A percentile compares a stretch with the other conserved stretches of the same genome.
Conservation (phyloP, 2,329 filamentous ascomycete species). For the Nigrospora oryzae region DNA sequence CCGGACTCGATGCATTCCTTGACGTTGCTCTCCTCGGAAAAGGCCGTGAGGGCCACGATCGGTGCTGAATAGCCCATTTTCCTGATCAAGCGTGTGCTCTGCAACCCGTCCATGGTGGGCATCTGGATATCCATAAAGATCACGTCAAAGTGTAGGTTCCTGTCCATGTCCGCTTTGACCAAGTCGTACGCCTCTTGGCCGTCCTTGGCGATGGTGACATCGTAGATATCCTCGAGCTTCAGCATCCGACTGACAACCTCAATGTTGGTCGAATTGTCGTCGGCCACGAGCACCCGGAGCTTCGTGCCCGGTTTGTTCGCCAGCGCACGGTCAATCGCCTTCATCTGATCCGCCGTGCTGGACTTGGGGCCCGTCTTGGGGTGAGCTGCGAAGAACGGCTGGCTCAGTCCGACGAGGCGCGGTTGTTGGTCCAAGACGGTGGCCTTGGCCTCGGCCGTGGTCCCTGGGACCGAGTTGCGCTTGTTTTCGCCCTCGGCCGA, state of each 20-base stretch:
- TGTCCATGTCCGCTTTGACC: slow-evolving; percentile 75
- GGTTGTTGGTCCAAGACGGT: slow-evolving; percentile 59
- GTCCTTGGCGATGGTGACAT: slow-evolving; percentile 81
- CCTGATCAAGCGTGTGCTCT: slow-evolving; percentile 78
- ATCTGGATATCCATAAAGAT: slow-evolving; percentile 97
- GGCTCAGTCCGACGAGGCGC: slow-evolving; percentile 72
- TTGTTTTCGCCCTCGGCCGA: slow-evolving; percentile 29
- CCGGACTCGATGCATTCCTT: slow-evolving; percentile 80
- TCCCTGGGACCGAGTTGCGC: slow-evolving; percentile 20
- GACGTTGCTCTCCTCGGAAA: slow-evolving; percentile 82
- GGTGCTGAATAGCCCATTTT: slow-evolving; percentile 80
- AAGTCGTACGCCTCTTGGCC: slow-evolving; percentile 82
- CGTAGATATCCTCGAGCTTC: slow-evolving; percentile 72
- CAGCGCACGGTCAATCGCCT: slow-evolving; percentile 56
- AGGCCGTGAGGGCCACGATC: slow-evolving; percentile 85
- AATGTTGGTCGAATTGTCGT: slow-evolving; percentile 54
- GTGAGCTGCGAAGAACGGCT: slow-evolving; percentile 64
- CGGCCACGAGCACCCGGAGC: slow-evolving; percentile 77
- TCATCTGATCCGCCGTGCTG: slow-evolving; percentile 50
- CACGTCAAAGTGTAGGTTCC: slow-evolving; percentile 65
- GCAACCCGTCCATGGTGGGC: slow-evolving; percentile 84
- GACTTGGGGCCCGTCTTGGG: slow-evolving; percentile 22
- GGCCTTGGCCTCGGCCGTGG: slow-evolving; percentile 20
- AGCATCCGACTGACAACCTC: slow-evolving; percentile 54
- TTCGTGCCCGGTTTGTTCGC: slow-evolving; percentile 54